These are phyloP conservation scores for Debaryomyces hansenii DNA, from an alignment of 805 yeast genomes.

Conservation along the genomic window DNA sequence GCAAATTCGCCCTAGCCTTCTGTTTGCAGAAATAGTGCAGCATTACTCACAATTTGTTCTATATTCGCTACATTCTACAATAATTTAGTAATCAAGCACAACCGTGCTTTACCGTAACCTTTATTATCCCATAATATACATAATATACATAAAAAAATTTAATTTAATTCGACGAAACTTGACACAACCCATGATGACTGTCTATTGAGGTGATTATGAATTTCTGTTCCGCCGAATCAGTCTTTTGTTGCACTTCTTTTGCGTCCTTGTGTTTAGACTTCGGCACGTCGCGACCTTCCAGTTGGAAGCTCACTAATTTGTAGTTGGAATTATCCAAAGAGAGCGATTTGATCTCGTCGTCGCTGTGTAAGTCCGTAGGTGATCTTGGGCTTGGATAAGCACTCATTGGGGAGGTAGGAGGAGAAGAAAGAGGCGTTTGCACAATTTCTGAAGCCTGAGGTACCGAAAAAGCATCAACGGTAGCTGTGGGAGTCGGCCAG, in stretches of 20 bases:
- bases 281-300: neutral
- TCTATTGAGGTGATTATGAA: conserved; percentile 38
- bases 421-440: neutral
- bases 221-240: conserved; percentile 11
- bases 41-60: neutral
- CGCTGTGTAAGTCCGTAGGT: neutral
- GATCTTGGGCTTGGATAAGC: neutral
- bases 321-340: neutral
- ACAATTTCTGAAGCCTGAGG: neutral
- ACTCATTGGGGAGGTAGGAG: conserved; percentile 1
- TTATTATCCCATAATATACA: neutral
- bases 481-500: conserved; percentile 27
- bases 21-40: neutral
- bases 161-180: conserved; percentile 1
- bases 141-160: neutral
- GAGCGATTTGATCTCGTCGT: neutral
- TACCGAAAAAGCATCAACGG: neutral
- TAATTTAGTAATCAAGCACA: too few relatives aligned
- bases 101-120: neutral
- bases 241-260: conserved; percentile 3
- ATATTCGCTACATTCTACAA: neutral
- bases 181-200: conserved; percentile 18
- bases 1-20: neutral
- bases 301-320: neutral
- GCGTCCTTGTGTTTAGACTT: neutral